These are phyloP conservation scores for Nemania diffusa DNA, from an alignment of 2,329 filamentous ascomycete species.

Conservation along the genomic window DNA sequence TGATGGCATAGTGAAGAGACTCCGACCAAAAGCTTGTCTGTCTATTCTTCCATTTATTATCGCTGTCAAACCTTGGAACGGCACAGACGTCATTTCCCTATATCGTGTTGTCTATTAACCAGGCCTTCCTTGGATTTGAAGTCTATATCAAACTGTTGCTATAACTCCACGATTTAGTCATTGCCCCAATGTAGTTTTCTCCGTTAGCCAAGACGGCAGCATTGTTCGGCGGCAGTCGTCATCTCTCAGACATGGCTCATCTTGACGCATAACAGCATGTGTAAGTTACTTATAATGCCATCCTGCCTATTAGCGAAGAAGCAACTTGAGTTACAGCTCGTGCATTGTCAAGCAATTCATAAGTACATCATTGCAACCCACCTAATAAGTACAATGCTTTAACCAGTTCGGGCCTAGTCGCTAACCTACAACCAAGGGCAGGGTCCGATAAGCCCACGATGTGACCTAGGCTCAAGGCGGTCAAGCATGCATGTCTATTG, in stretches of 20 bases:
- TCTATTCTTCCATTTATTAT: background rate
- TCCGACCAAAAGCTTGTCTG: background rate
- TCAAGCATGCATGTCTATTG: slow-evolving; percentile 28
- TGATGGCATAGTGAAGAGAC: background rate
- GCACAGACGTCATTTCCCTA: slow-evolving; percentile 32
- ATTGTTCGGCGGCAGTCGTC: background rate
- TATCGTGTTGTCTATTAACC: slow-evolving; percentile 24
- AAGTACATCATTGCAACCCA: background rate
- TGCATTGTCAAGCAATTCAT: background rate
- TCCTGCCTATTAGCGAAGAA: background rate
- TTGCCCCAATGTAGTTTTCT: background rate
- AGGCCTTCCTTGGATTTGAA: slow-evolving; percentile 23
- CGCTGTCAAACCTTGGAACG: slow-evolving; percentile 5
- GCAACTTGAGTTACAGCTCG: background rate
- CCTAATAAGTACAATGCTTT: background rate
- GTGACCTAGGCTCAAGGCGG: slow-evolving; percentile 31
- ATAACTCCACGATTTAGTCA: slow-evolving; percentile 13
- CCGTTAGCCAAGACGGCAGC: background rate
- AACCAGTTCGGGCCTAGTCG: background rate
- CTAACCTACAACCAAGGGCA: slow-evolving; percentile 9
- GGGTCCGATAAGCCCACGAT: slow-evolving; percentile 22
- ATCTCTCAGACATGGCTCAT: background rate
- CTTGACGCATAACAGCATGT: background rate
- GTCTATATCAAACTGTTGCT: slow-evolving; percentile 23
- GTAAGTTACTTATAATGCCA: background rate